Percentiles rank a stretch among this genome's conserved stretches.
These are phyloP conservation scores for Fraxinus paxiana DNA, from an alignment of 305 asterid species.

Conservation along the genomic window DNA sequence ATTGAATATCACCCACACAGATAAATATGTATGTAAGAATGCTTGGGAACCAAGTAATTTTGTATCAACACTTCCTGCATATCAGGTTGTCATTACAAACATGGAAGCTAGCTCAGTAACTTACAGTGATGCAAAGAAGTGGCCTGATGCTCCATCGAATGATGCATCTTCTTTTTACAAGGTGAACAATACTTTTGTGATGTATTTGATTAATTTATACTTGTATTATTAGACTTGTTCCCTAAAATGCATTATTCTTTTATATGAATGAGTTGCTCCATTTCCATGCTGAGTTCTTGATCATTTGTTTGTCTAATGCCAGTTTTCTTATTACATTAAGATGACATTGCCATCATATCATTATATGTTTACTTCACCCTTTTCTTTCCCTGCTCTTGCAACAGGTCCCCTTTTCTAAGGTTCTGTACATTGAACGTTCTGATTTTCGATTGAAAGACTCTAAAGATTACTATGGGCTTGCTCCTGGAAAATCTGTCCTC, in stretches of 20 bases:
- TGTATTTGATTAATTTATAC: background rate
- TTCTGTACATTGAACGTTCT: constrained; percentile 71
- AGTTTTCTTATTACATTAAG: background rate
- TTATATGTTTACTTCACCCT: constrained; percentile 3
- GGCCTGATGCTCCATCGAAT: constrained; percentile 84
- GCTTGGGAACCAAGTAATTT: background rate
- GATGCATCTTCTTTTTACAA: constrained; percentile 64
- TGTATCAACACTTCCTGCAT: constrained; percentile 1
- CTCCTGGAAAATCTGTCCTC: constrained; percentile 88
- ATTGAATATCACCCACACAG: background rate
- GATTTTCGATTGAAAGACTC: constrained; percentile 87
- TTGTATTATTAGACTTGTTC: background rate
- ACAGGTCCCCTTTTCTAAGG: constrained; percentile 85
- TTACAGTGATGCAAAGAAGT: constrained; percentile 86
- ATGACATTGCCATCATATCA: background rate
- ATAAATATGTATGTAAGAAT: background rate
- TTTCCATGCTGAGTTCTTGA: background rate
- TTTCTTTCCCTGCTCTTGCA: constrained; percentile 20
- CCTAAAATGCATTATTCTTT: background rate
- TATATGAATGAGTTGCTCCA: background rate
- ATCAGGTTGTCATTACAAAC: constrained; percentile 82
- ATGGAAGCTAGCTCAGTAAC: constrained; percentile 53
- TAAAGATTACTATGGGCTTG: constrained; percentile 92
- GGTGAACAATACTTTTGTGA: constrained; percentile 34
- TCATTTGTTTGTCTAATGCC: background rate